Base-by-base conservation (phyloP, 805 yeast species). In the Schwanniomyces yamadae region DNA sequence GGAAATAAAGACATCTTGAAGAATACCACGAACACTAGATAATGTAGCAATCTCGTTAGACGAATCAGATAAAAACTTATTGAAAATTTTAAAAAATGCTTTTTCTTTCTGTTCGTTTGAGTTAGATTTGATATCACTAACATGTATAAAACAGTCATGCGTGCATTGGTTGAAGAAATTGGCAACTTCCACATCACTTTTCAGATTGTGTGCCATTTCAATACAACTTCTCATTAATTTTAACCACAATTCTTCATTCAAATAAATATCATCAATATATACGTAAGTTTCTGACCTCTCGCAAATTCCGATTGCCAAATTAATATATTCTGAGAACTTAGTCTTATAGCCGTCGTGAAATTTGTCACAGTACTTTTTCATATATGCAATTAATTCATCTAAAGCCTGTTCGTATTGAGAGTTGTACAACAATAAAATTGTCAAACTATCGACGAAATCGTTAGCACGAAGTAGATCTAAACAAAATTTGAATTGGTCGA, bases 1-100 rank as follows among this genome's bases (percentile, higher is more conserved):
- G 0, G 89, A 78, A 3, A 77, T 55, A 38, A 80, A 79, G 1
- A 85, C 73, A 42, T 84, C 88, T 17, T 69, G 69, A 15, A 88
- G 57, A 12, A 84, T 72, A 1, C 70, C 69, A 26, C 80, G 65
- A 11, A 85, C 72, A 44, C 82, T 82, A 0, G 80, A 75, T 4
- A 83, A 51, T 6, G 78, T 76, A 5, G 84, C 73, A 13, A 69
- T 61, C 3, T 59, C 45, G 3, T 71, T 68, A 1, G 70, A 54
- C 1, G 81, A 66, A 3, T 74, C 57, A 26, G 70, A 72, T 23
- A 85, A 57, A 38, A 83, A 78, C 28, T 61, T 57, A 20, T 78
- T 71, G 45, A 83, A 71, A 2, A 83, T 78, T 12, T 63, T 60
- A 34, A 78, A 58, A 41, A 85, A 76, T 1, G 82, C 72, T 27